Base-by-base conservation (phyloP, 2,329 filamentous ascomycete genomes). In the Botrytis hyacinthi region DNA sequence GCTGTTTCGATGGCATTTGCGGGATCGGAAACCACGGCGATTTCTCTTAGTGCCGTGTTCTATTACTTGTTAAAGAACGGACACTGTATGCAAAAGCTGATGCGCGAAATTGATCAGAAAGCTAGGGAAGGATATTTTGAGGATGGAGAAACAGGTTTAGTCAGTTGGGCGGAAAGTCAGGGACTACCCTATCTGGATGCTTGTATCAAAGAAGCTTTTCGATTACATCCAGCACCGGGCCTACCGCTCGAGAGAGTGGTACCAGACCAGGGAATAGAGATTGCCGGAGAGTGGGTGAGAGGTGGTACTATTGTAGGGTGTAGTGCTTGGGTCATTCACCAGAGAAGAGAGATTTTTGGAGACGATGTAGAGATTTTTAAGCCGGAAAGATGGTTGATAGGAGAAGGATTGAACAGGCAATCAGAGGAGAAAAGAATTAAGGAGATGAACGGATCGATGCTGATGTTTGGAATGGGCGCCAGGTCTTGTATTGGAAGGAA, bases 21-120 rank as follows among this genome's bases (percentile, higher is more conserved):
- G 0, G 92, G 93, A 5, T 91, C 89, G 3, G 93, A 96, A 81
- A 95, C 93, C 0, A 95, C 93, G 0, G 92, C 91, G 57, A 95
- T 95, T 79, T 89, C 88, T 10, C 85, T 95, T 0, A 88, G 88
- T 9, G 86, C 90, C 10, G 87, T 94, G 0, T 93, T 95, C 78
- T 95, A 95, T 82, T 90, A 90, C 81, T 83, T 95, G 5, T 85
- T 94, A 51, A 90, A 90, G 78, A 88, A 90, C 77, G 90, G 90
- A 0, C 54, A 77, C 0, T 85, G 85, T 22, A 87, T 92, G 74
- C 79, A 81, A 4, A 86, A 85, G 57, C 83, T 93, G 71, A 86
- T 87, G 78, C 77, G 82, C 1, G 92, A 94, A 80, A 81, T 94
- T 0, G 91, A 93, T 78, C 83, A 83, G 0, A 89, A 88, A 0